Conservation (phyloP, 1,284 basidiomycete species). For the Ceratobasidium sp. region DNA sequence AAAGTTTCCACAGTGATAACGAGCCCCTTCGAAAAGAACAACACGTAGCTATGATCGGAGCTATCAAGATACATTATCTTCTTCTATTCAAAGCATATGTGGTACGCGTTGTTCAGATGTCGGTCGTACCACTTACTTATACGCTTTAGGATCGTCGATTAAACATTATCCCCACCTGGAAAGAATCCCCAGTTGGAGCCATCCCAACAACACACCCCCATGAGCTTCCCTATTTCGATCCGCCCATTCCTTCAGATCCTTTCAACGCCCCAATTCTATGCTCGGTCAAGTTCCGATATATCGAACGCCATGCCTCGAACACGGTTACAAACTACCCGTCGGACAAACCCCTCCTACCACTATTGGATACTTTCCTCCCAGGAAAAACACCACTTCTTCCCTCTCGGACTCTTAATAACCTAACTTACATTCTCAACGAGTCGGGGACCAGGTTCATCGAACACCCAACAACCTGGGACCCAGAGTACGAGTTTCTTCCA, state of each 20-base stretch:
- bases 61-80: not conserved
- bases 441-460: not conserved
- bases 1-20: too few relatives aligned
- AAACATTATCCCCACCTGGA: not conserved
- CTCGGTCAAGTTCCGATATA: not conserved
- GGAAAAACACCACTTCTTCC: not conserved
- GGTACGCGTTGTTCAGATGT: not conserved
- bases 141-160: not conserved
- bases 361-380: not conserved
- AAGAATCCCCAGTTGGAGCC: not conserved
- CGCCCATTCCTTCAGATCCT: not conserved
- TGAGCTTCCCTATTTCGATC: not conserved
- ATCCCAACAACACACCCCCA: not conserved
- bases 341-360: not conserved
- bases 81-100: not conserved
- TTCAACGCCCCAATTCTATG: not conserved
- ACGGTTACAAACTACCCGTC: conserved; percentile 2
- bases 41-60: not conserved
- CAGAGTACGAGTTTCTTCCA: not conserved
- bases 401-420: not conserved
- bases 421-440: not conserved
- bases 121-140: not conserved
- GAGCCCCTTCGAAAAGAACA: not conserved
- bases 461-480: conserved; percentile 9
- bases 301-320: conserved; percentile 3